Evolutionary conservation across 2,329 filamentous ascomycete genomes (phyloP).

Genomic region (Hypoxylon sp.): DNA sequence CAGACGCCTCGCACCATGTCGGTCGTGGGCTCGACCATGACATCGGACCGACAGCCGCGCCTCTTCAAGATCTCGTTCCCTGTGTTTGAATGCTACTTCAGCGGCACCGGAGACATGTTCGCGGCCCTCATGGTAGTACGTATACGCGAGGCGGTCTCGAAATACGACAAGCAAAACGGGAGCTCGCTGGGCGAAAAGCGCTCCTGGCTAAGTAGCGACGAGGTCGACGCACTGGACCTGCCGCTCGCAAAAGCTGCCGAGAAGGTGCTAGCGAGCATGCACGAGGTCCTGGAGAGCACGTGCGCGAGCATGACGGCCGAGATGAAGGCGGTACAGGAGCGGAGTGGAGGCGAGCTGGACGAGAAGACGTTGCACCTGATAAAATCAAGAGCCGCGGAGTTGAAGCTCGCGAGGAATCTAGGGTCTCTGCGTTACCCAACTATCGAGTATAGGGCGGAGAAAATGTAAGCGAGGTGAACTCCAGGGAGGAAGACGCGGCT

Average conservation of each 20-base stretch:
- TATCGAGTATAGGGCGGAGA: conserved; percentile 72
- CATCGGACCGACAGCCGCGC: conserved; percentile 75
- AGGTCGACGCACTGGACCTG: conserved; percentile 76
- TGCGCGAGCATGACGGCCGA: conserved; percentile 72
- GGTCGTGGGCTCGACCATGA: conserved; percentile 79
- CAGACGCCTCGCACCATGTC: conserved; percentile 63
- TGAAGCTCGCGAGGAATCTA: conserved; percentile 84
- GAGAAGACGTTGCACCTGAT: conserved; percentile 75
- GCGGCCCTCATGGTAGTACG: conserved; percentile 90
- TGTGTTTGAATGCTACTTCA: conserved; percentile 92
- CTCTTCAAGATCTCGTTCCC: conserved; percentile 91
- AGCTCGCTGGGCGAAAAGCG: conserved; percentile 63
- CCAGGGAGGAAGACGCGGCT: conserved; percentile 6
- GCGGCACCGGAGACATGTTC: conserved; percentile 98
- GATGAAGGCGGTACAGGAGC: conserved; percentile 60
- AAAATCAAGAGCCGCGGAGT: conserved; percentile 87
- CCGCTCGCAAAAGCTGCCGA: conserved; percentile 87
- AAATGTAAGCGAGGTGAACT: conserved; percentile 56
- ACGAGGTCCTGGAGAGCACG: conserved; percentile 81
- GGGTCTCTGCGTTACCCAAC: conserved; percentile 76
- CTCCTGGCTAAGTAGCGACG: conserved; percentile 84
- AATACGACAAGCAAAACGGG: conserved; percentile 36
- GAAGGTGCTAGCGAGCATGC: conserved; percentile 94
- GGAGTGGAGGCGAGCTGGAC: conserved; percentile 61
- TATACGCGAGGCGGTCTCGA: conserved; percentile 83